These are phyloP conservation scores for Candida pseudofarinosa DNA, from an alignment of 805 yeast species.

Conservation along the genomic window DNA sequence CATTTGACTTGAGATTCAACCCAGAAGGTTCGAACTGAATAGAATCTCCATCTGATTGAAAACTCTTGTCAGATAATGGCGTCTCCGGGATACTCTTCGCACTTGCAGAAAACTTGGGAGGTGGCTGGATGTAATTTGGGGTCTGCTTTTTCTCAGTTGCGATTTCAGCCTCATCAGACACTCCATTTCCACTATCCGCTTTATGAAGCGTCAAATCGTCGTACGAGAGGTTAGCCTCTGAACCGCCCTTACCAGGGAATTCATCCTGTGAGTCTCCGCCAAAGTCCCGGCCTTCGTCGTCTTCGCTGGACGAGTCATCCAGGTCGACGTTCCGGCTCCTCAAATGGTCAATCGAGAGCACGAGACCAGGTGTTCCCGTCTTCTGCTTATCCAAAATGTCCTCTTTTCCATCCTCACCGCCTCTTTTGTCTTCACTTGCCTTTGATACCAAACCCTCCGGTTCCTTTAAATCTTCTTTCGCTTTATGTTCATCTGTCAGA, in stretches of 20 bases:
- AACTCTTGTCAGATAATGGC: slow-evolving; percentile 34
- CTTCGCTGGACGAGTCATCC: slow-evolving; percentile 15
- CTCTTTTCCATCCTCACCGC: background rate
- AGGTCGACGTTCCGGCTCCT: slow-evolving; percentile 11
- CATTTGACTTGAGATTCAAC: slow-evolving; percentile 16
- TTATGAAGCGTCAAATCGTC: background rate
- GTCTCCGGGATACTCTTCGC: slow-evolving; percentile 22
- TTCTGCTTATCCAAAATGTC: background rate
- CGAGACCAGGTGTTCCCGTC: slow-evolving; percentile 14
- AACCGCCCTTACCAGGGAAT: background rate
- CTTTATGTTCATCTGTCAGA: background rate
- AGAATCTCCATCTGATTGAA: slow-evolving; percentile 36
- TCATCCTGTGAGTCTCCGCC: background rate
- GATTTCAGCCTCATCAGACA: background rate
- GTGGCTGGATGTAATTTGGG: slow-evolving; percentile 19
- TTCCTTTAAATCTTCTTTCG: background rate
- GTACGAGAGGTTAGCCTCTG: background rate
- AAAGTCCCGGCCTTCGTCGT: slow-evolving; percentile 5
- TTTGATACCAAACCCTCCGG: background rate
- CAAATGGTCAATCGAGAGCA: slow-evolving; percentile 33
- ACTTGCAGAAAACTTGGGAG: slow-evolving; percentile 20
- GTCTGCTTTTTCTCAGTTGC: background rate
- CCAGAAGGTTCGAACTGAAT: slow-evolving; percentile 34
- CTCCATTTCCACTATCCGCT: background rate
- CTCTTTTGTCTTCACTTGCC: background rate